Evolutionary conservation across 345 rosid genomes (phyloP).

Genomic region (Raphanus sativus): DNA sequence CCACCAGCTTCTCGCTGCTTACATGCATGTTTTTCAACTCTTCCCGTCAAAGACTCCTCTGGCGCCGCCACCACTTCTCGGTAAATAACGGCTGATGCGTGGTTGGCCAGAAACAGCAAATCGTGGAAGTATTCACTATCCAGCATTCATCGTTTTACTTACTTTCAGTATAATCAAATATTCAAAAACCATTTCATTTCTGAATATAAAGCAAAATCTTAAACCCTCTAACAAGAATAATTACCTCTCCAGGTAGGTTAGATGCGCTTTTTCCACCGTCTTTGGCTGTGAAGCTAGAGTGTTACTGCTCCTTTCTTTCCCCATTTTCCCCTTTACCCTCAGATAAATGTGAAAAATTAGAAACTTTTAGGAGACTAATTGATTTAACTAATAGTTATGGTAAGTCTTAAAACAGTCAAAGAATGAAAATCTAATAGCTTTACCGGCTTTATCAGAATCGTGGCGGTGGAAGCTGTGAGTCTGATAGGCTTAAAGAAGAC

Average conservation of each 20-base stretch:
- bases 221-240: not conserved
- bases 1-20: too few species aligned
- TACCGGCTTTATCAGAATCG: too few species aligned
- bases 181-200: not conserved
- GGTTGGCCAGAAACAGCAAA: not conserved
- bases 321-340: not conserved
- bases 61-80: not conserved
- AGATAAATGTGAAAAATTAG: not conserved
- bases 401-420: too few species aligned
- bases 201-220: too few species aligned
- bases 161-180: not conserved
- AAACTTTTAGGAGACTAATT: too few species aligned
- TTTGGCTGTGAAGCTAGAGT: not conserved
- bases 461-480: too few species aligned
- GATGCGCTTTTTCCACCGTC: not conserved
- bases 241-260: slow-evolving; percentile 8
- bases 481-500: too few species aligned
- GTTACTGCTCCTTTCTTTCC: not conserved
- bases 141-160: not conserved
- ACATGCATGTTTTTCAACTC: too few species aligned
- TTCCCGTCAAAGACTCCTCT: not conserved
- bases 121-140: not conserved
- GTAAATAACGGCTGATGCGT: not conserved
- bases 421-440: too few species aligned
- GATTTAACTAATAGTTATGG: too few species aligned